Percentiles rank a stretch among this genome's conserved stretches.
Evolutionary conservation across 495 filamentous ascomycete genomes (phyloP).

Genomic region (Penicillium waksmanii): DNA sequence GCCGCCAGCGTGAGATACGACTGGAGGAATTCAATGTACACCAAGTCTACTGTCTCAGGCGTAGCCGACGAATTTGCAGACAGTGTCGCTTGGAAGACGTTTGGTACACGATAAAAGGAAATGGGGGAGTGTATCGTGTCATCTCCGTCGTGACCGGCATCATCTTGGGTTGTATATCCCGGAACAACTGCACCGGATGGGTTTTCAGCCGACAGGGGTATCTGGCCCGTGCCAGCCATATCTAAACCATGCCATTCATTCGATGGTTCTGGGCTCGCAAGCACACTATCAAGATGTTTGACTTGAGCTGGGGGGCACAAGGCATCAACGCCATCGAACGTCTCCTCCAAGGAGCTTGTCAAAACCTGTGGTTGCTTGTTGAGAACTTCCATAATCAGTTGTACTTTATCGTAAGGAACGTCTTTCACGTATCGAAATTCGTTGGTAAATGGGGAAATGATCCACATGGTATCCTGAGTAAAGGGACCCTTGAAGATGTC

Average conservation of each 20-base stretch:
- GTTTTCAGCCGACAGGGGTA: constrained; percentile 25
- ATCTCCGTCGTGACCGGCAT: constrained; percentile 83
- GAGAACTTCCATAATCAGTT: constrained; percentile 68
- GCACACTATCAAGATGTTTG: constrained; percentile 19
- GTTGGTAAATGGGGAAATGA: constrained; percentile 87
- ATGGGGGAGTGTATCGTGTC: constrained; percentile 83
- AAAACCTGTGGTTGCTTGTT: constrained; percentile 71
- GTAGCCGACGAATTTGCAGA: constrained; percentile 45
- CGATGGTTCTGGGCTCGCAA: constrained; percentile 6
- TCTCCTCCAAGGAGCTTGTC: constrained; percentile 19
- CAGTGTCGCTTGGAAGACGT: constrained; percentile 73
- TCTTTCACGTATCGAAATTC: constrained; percentile 77
- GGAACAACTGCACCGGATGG: constrained; percentile 52
- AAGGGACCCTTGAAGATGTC: constrained; percentile 93
- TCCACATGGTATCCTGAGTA: constrained; percentile 81
- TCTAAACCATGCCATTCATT: neutral
- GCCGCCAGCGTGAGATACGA: constrained; percentile 75
- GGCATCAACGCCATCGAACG: constrained; percentile 19
- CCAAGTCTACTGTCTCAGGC: constrained; percentile 77
- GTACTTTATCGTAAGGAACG: constrained; percentile 75
- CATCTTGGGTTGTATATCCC: constrained; percentile 90
- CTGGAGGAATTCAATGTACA: constrained; percentile 91
- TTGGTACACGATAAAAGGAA: constrained; percentile 75
- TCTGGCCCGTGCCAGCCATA: constrained; percentile 19
- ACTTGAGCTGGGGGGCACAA: constrained; percentile 45